Conservation (phyloP, 2,329 filamentous ascomycete species). For the Kalaharituber pfeilii region DNA sequence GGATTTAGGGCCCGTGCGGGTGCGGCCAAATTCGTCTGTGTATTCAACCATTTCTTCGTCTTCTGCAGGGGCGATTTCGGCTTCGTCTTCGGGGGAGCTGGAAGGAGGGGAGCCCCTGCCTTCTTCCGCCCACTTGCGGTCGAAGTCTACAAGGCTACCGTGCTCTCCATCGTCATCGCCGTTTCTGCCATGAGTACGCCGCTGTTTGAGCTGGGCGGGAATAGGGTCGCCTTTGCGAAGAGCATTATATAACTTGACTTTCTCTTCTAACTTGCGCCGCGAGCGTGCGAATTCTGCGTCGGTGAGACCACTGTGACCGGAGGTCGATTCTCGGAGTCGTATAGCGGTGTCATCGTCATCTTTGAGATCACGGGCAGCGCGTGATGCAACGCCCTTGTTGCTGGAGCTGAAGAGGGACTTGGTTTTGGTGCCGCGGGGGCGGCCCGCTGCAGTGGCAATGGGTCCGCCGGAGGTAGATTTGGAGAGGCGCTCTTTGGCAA, state of each 20-base stretch:
- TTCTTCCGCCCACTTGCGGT: constrained; percentile 78
- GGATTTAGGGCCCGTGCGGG: constrained; percentile 51
- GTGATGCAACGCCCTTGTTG: constrained; percentile 45
- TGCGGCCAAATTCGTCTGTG: constrained; percentile 82
- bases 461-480: constrained; percentile 15
- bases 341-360: constrained; percentile 44
- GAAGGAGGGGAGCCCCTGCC: constrained; percentile 27
- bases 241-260: constrained; percentile 69
- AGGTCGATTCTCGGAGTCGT: constrained; percentile 21
- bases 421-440: constrained; percentile 34
- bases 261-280: constrained; percentile 71
- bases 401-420: constrained; percentile 53
- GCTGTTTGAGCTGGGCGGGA: constrained; percentile 9
- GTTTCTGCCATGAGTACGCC: constrained; percentile 5
- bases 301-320: neutral
- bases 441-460: constrained; percentile 28
- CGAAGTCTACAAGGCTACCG: constrained; percentile 72
- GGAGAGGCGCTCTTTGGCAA: constrained; percentile 30
- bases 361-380: constrained; percentile 41
- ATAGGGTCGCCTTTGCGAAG: constrained; percentile 72
- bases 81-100: constrained; percentile 24
- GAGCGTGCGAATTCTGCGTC: constrained; percentile 41
- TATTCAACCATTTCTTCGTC: constrained; percentile 60
- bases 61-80: constrained; percentile 17
- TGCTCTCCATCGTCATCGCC: constrained; percentile 34